These are phyloP conservation scores for Camellia lanceoleosa DNA, from an alignment of 148 eudicot genomes.

Conservation along the genomic window DNA sequence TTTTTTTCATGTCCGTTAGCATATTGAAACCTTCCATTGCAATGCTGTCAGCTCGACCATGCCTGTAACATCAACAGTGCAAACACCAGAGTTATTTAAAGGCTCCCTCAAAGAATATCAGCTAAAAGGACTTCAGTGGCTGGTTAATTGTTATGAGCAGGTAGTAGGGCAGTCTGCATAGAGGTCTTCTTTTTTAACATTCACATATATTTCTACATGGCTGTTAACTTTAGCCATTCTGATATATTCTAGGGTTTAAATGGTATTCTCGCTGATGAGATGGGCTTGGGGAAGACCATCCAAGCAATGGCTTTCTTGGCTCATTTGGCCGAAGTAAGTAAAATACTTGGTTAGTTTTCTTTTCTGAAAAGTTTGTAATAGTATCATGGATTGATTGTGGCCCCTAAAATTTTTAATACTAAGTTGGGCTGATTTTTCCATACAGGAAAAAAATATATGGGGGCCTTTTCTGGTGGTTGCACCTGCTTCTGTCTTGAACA, in stretches of 20 bases:
- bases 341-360: constrained; percentile 6
- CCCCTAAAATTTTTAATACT: not conserved
- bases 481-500: constrained; percentile 96
- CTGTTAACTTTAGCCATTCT: constrained; percentile 7
- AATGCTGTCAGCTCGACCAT: constrained; percentile 71
- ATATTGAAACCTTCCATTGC: constrained; percentile 12
- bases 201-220: not conserved
- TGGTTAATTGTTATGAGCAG: constrained; percentile 99
- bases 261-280: constrained; percentile 99
- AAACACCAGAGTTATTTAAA: constrained; percentile 83
- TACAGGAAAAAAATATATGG: constrained; percentile 96
- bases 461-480: constrained; percentile 99
- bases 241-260: constrained; percentile 70
- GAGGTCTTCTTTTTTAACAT: not conserved
- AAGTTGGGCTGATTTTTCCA: constrained; percentile 22
- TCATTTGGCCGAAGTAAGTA: constrained; percentile 93
- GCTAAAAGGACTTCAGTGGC: constrained; percentile 98
- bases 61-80: constrained; percentile 92
- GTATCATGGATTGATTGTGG: constrained; percentile 21
- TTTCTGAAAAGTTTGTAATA: not conserved
- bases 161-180: constrained; percentile 26
- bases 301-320: constrained; percentile 99
- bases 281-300: constrained; percentile 98
- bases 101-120: constrained; percentile 95
- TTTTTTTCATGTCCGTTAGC: not conserved